Evolutionary conservation across 2,329 filamentous ascomycete genomes (phyloP), one percentile per base, ranked within the genome.

Genomic region (Fusarium austroafricanum): DNA sequence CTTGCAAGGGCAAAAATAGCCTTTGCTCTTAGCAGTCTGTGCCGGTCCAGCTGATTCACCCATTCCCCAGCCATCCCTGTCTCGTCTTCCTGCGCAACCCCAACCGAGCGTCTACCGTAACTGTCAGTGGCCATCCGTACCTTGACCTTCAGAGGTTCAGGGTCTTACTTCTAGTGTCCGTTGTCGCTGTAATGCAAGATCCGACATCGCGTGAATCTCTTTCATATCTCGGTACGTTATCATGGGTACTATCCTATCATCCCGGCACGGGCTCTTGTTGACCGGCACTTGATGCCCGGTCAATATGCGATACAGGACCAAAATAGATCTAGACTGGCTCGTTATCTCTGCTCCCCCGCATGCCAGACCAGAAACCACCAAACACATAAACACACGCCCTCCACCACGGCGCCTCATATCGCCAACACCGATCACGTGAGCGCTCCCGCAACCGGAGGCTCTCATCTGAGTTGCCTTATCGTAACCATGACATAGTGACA

Each of bases 401-500:
- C 52, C 54, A 47, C 14, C 49, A 49, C 55, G 58, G 56, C 39
- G 38, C 45, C 31, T 31, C 39, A 9, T 33, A 10, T 35, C 15
- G 14, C 15, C 29, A 10, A 44, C 12, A 8, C 67, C 67, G 67
- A 70, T 70, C 67, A 70, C 63, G 67, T 70, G 67, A 68, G 45
- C 67, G 67, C 67, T 47, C 26, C 63, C 51, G 55, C 54, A 70
- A 60, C 67, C 67, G 67, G 61, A 67, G 65, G 47, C 17, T 65
- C 60, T 65, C 60, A 60, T 58, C 53, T 65, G 53, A 67, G 64
- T 60, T 51, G 50, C 65, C 64, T 61, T 68, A 67, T 68, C 65
- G 64, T 31, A 51, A 44, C 47, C 47, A 67, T 68, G 65, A 68
- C 64, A 67, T 65, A 57, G 53, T 47, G 37, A 37, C 33, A 39